Evolutionary conservation across 345 rosid species (phyloP), one percentile per base, ranked within the genome.

Genomic region (Brassica incana): DNA sequence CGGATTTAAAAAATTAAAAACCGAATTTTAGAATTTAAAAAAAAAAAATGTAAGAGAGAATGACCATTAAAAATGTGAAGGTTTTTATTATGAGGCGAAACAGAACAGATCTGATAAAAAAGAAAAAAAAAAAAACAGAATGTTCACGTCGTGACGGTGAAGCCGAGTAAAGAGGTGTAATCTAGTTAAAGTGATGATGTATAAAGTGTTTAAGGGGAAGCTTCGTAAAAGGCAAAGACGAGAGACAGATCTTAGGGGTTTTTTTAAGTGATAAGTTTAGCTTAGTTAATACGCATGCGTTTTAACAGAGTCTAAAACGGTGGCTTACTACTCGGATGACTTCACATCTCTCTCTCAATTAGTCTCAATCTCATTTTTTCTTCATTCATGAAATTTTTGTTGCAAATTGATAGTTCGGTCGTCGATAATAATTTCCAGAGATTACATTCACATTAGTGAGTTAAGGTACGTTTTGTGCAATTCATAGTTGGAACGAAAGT

Each of bases 241-340:
- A 80, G 6, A 14, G 72, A 79, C 70, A 78, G 88, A 85, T 84
- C 85, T 84, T 85, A 85, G 87, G 56, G 30, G 48, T 18, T 18
- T 18, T 18, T 18, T 18, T 69, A 73, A 79, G 78, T 61, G 73
- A 74, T 10, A 12, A 27, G 9, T 68, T 61, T 81, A 74, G 90
- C 88, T 83, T 85, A 73, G 27, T 66, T 65, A 83, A 36, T 83
- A 85, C 87, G 90, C 90, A 75, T 80, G 82, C 70, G 80, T 75
- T 30, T 61, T 56, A 18, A 56, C 5, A 80, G 86, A 80, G 86
- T 84, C 81, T 79, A 58, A 77, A 71, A 83, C 69, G 85, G 83
- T 81, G 86, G 84, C 83, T 80, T 35, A 33, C 36, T 36, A 27
- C 2, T 45, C 1, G n/a, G 45, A 33, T 71, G 65, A 63, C 71